Evolutionary conservation across 352 stramenopile species (phyloP), one percentile per base, ranked within the genome.

Genomic region (Phytophthora hibernalis): DNA sequence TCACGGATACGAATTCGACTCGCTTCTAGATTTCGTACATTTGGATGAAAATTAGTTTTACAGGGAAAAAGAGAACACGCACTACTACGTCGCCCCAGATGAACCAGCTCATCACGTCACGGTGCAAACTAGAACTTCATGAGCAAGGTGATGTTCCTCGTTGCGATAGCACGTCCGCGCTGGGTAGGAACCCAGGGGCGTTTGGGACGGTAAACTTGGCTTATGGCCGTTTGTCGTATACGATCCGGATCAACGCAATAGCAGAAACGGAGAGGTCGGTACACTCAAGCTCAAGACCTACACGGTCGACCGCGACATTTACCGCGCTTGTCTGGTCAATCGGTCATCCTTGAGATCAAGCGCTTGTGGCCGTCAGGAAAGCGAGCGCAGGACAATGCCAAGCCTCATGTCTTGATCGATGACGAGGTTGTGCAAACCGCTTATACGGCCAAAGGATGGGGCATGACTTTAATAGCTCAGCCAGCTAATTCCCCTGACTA

Each of bases 281-380:
- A 69, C 65, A 13, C 35, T 69, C 1, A 52, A 72, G 31, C 21
- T 70, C 40, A 74, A 75, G 49, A n/a, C n/a, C 1, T 48, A 65
- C 26, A 68, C 15, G 11, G 59, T 77, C 2, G 62, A 63, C 18
- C 40, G 56, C 1, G 55, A 60, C 5, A 51, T 52, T 8, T 64
- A 77, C 37, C 64, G 54, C n/a, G 13, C 16, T 7, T 55, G 49
- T 30, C 35, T 71, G 15, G 15, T 66, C 9, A 61, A 13, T 48
- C 40, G 7, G 63, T 68, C 21, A 73, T 76, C 21, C 68, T 47
- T 20, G 37, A 33, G 8, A 69, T 76, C 45, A 72, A 71, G 52
- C 9, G 7, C 18, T 7, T 54, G 20, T 24, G 49, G 24, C 52
- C 61, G 6, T 28, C 22, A 5, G 31, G 31, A 8, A 57, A 51